Percentiles rank a stretch among this genome's conserved stretches.
Evolutionary conservation across 192 early-diverging fungal genomes (phyloP).

Genomic region (Lobosporangium transversale): DNA sequence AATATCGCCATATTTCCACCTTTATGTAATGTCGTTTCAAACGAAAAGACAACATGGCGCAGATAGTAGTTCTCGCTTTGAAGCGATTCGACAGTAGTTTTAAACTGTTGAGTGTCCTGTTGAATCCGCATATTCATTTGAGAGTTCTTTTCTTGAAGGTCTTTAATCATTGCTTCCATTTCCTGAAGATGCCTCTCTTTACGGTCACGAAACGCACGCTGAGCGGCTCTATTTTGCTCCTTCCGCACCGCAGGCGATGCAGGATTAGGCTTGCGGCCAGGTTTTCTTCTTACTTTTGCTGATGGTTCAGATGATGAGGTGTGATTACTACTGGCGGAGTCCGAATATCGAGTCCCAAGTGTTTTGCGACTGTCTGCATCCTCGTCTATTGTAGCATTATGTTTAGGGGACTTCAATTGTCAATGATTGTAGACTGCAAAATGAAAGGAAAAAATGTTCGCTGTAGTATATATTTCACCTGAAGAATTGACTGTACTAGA

Average conservation of each 20-base stretch:
- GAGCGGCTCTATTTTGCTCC: slow-evolving; percentile 89
- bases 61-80: slow-evolving; percentile 57
- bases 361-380: slow-evolving; percentile 10
- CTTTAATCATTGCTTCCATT: slow-evolving; percentile 76
- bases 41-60: slow-evolving; percentile 54
- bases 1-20: slow-evolving; percentile 25
- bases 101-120: slow-evolving; percentile 43
- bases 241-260: slow-evolving; percentile 66
- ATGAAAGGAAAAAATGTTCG: too few relatives aligned
- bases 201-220: slow-evolving; percentile 89
- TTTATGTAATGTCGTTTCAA: slow-evolving; percentile 53
- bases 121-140: slow-evolving; percentile 35
- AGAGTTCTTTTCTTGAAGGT: slow-evolving; percentile 65
- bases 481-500: neutral
- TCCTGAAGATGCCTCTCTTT: slow-evolving; percentile 79
- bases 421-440: too few relatives aligned
- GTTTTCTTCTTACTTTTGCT: slow-evolving; percentile 59
- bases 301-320: slow-evolving; percentile 35
- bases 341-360: neutral
- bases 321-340: neutral
- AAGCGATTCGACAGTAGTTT: slow-evolving; percentile 43
- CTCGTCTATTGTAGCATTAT: too few relatives aligned
- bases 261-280: slow-evolving; percentile 67
- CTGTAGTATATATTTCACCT: too few relatives aligned
- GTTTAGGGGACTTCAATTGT: too few relatives aligned